phyloP scores from a whole-genome alignment of 2,329 filamentous ascomycete genomes.

The Chrysoporthe austroafricana region DNA sequence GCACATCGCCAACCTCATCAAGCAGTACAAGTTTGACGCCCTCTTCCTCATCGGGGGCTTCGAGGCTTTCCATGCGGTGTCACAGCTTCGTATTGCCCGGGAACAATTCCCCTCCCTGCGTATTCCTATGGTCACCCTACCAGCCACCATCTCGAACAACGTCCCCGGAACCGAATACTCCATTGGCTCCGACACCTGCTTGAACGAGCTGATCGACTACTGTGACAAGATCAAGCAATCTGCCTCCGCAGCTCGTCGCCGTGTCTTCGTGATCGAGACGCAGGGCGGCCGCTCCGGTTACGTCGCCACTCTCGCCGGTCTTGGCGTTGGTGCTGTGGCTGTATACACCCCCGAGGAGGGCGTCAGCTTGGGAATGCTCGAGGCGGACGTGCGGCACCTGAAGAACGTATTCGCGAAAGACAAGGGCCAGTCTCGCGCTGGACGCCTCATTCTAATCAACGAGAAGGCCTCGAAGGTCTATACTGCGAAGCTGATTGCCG shows the following conservation, averaged over 20 bases:
- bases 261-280: slow-evolving; percentile 97
- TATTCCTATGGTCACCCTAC: slow-evolving; percentile 89
- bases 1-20: slow-evolving; percentile 79
- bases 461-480: slow-evolving; percentile 92
- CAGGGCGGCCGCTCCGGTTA: slow-evolving; percentile 95
- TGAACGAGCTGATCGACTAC: slow-evolving; percentile 93
- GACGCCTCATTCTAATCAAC: slow-evolving; percentile 94
- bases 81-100: slow-evolving; percentile 81
- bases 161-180: slow-evolving; percentile 98
- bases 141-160: slow-evolving; percentile 98
- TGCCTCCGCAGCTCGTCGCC: slow-evolving; percentile 86
- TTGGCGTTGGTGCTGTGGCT: slow-evolving; percentile 88
- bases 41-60: slow-evolving; percentile 94
- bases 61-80: slow-evolving; percentile 91
- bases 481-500: slow-evolving; percentile 88
- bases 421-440: slow-evolving; percentile 84
- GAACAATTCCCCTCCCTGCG: slow-evolving; percentile 81
- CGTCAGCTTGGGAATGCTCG: slow-evolving; percentile 90
- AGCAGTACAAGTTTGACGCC: slow-evolving; percentile 85
- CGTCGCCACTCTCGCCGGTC: slow-evolving; percentile 85
- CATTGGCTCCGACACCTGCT: slow-evolving; percentile 91
- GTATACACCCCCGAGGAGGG: slow-evolving; percentile 98
- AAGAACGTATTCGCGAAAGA: slow-evolving; percentile 85
- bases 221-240: slow-evolving; percentile 98
- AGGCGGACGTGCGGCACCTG: slow-evolving; percentile 85